Conservation (phyloP, 2,329 filamentous ascomycete genomes). For the Cladophialophora yegresii region DNA sequence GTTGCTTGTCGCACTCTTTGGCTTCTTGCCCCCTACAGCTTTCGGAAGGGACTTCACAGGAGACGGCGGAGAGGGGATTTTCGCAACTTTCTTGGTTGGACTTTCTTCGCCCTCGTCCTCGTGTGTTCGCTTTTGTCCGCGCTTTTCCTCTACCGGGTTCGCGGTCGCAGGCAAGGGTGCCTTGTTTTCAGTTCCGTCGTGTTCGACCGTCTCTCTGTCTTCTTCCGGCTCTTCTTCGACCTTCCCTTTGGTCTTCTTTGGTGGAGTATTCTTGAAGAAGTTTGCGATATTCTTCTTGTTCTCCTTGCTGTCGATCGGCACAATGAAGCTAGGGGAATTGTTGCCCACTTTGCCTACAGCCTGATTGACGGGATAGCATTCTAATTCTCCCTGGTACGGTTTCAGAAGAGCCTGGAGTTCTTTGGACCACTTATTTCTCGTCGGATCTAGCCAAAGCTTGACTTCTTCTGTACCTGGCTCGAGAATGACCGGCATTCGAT, state of each 20-base stretch:
- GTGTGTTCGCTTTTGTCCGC: conserved; percentile 39
- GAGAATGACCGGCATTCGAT: conserved; percentile 93
- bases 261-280: conserved; percentile 68
- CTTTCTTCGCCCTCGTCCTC: conserved; percentile 26
- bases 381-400: conserved; percentile 75
- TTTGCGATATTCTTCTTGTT: conserved; percentile 95
- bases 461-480: conserved; percentile 72
- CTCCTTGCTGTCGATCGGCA: conserved; percentile 78
- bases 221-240: conserved; percentile 41
- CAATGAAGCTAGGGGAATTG: conserved; percentile 77
- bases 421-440: conserved; percentile 68
- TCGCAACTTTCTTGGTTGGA: conserved; percentile 29
- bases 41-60: conserved; percentile 46
- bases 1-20: conserved; percentile 61
- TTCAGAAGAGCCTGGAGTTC: conserved; percentile 78
- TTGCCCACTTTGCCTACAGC: conserved; percentile 95
- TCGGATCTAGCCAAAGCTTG: conserved; percentile 76
- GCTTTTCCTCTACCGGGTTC: conserved; percentile 31
- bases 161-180: conserved; percentile 52
- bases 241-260: conserved; percentile 35
- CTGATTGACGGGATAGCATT: conserved; percentile 81
- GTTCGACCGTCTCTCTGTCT: conserved; percentile 49
- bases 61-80: conserved; percentile 18
- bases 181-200: conserved; percentile 54
- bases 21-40: conserved; percentile 46